A percentile compares a stretch with the other conserved stretches of the same genome.
Evolutionary conservation across 257 asterid species (phyloP).

Genomic region (Przewalskia tangutica): DNA sequence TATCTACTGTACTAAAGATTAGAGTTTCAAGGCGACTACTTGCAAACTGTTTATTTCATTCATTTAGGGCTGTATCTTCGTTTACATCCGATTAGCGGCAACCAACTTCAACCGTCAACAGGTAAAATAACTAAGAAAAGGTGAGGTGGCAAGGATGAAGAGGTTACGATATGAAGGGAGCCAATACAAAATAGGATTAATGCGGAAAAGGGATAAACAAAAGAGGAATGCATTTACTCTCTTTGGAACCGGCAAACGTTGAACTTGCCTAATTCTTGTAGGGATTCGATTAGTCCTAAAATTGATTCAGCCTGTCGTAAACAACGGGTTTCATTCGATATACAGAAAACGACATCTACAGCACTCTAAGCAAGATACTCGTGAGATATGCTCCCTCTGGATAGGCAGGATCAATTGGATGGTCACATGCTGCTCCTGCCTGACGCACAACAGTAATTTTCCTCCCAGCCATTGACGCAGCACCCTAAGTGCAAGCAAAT

Average conservation of each 20-base stretch:
- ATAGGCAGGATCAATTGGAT: constrained; percentile 75
- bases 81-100: background rate
- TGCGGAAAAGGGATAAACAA: background rate
- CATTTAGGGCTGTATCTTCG: background rate
- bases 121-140: background rate
- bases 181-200: background rate
- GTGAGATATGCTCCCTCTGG: constrained; percentile 86
- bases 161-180: background rate
- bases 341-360: constrained; percentile 11
- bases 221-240: background rate
- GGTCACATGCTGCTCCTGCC: constrained; percentile 87
- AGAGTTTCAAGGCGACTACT: background rate
- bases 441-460: constrained; percentile 63
- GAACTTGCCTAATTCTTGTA: background rate
- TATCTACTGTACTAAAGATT: background rate
- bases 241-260: background rate
- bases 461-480: constrained; percentile 73
- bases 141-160: background rate
- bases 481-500: constrained; percentile 37
- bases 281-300: background rate
- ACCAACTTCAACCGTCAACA: background rate
- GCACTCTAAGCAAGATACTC: constrained; percentile 58
- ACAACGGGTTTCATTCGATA: background rate
- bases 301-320: background rate
- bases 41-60: background rate